Conservation (phyloP, 257 asterid species). For the Verbascum thapsus region DNA sequence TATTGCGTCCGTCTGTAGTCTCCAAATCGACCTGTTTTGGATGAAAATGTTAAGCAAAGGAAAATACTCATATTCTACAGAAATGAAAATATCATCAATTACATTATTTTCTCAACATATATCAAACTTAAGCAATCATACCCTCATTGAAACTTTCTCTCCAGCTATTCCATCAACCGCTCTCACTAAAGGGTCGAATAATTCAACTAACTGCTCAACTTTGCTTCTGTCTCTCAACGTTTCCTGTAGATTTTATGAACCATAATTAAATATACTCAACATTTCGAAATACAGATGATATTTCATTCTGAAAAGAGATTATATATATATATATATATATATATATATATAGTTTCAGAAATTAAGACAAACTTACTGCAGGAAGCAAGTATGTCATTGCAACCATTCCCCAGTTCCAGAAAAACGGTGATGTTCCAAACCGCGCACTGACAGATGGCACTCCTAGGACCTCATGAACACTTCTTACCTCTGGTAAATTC, state of each 20-base stretch:
- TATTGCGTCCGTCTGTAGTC: slow-evolving; percentile 64
- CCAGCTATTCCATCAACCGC: slow-evolving; percentile 66
- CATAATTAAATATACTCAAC: slow-evolving; percentile 20
- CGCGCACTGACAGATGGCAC: slow-evolving; percentile 96
- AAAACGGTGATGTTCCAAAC: slow-evolving; percentile 91
- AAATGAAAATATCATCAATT: background rate
- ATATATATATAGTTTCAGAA: too few species aligned
- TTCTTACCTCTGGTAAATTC: slow-evolving; percentile 90
- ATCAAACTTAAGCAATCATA: slow-evolving; percentile 26
- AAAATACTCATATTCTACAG: background rate
- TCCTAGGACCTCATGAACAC: slow-evolving; percentile 74
- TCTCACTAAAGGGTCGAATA: slow-evolving; percentile 84
- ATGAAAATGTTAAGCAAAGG: background rate
- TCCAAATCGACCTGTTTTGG: slow-evolving; percentile 83
- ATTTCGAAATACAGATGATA: background rate
- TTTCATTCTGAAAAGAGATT: background rate
- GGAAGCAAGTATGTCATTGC: slow-evolving; percentile 83
- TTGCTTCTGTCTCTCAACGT: slow-evolving; percentile 79
- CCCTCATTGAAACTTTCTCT: slow-evolving; percentile 95
- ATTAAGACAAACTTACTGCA: slow-evolving; percentile 51
- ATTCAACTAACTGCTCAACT: slow-evolving; percentile 68
- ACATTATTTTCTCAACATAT: background rate
- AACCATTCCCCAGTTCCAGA: slow-evolving; percentile 99
- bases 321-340: too few species aligned
- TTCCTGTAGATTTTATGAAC: slow-evolving; percentile 53